phyloP scores from a whole-genome alignment of 441 rosid species.

The Adansonia madagascariensis region DNA sequence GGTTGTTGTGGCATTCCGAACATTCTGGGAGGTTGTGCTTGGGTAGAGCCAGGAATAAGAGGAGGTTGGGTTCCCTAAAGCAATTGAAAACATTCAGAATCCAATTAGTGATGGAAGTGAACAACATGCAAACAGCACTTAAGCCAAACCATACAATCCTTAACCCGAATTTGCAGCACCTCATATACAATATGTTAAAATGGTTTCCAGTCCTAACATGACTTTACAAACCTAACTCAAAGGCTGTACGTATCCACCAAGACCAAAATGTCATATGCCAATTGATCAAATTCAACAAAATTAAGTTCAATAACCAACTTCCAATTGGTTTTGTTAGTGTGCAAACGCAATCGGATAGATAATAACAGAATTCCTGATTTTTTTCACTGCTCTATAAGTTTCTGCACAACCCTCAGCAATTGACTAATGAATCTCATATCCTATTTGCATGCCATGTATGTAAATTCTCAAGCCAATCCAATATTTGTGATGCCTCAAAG shows the following conservation, averaged over 20 bases:
- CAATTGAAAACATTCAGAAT: slow-evolving; percentile 36
- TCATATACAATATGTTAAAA: background rate
- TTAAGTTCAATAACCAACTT: background rate
- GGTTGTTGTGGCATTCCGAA: slow-evolving; percentile 52
- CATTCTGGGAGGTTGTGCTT: slow-evolving; percentile 50
- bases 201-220: background rate
- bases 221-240: background rate
- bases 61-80: slow-evolving; percentile 44
- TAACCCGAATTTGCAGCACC: background rate
- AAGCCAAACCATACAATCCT: background rate
- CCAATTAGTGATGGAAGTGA: background rate
- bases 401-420: slow-evolving; percentile 1
- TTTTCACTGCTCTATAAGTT: slow-evolving; percentile 5
- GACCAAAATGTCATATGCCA: slow-evolving; percentile 5
- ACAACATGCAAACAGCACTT: background rate
- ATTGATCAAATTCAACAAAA: background rate
- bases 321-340: background rate
- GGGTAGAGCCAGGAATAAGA: slow-evolving; percentile 45
- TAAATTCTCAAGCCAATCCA: background rate
- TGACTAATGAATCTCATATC: background rate
- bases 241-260: slow-evolving; percentile 5
- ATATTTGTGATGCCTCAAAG: background rate
- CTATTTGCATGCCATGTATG: background rate
- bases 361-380: background rate
- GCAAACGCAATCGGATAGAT: background rate